Evolutionary conservation across 306 rosid species (phyloP).

Genomic region (Vicia faba): DNA sequence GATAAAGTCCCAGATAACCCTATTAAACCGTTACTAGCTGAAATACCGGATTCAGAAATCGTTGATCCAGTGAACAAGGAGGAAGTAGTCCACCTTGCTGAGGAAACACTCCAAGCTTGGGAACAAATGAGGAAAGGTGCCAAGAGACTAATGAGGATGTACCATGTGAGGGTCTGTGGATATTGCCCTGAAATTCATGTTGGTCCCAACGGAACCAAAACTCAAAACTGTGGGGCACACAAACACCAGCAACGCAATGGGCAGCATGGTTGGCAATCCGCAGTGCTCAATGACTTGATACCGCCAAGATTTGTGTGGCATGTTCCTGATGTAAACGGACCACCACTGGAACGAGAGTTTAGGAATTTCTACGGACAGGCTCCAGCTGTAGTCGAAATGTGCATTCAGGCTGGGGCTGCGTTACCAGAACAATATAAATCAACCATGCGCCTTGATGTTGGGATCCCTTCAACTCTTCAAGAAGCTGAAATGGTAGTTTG

Average conservation of each 20-base stretch:
- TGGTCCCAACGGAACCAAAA: slow-evolving; percentile 79
- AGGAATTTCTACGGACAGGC: slow-evolving; percentile 86
- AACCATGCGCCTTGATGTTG: slow-evolving; percentile 90
- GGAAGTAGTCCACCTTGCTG: slow-evolving; percentile 57
- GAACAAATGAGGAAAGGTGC: slow-evolving; percentile 80
- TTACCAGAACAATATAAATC: slow-evolving; percentile 76
- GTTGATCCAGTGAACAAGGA: slow-evolving; percentile 53
- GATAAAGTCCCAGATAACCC: slow-evolving; percentile 55
- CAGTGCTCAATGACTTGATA: slow-evolving; percentile 82
- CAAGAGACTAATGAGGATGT: slow-evolving; percentile 72
- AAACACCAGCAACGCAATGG: slow-evolving; percentile 98
- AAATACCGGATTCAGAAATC: slow-evolving; percentile 64
- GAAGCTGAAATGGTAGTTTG: slow-evolving; percentile 98
- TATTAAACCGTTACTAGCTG: slow-evolving; percentile 51
- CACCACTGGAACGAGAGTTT: slow-evolving; percentile 73
- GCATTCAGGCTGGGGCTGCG: slow-evolving; percentile 90
- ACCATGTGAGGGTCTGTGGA: slow-evolving; percentile 88
- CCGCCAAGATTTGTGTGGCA: slow-evolving; percentile 98
- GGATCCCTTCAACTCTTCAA: slow-evolving; percentile 69
- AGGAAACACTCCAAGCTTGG: slow-evolving; percentile 83
- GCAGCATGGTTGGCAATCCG: slow-evolving; percentile 95
- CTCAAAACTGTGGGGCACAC: slow-evolving; percentile 91
- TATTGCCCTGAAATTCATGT: slow-evolving; percentile 94
- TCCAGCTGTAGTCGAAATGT: slow-evolving; percentile 83
- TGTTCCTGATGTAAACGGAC: slow-evolving; percentile 81